A percentile compares a stretch with the other conserved stretches of the same genome.
Evolutionary conservation across 352 stramenopile genomes (phyloP).

Genomic region (Pythium rishiriense): DNA sequence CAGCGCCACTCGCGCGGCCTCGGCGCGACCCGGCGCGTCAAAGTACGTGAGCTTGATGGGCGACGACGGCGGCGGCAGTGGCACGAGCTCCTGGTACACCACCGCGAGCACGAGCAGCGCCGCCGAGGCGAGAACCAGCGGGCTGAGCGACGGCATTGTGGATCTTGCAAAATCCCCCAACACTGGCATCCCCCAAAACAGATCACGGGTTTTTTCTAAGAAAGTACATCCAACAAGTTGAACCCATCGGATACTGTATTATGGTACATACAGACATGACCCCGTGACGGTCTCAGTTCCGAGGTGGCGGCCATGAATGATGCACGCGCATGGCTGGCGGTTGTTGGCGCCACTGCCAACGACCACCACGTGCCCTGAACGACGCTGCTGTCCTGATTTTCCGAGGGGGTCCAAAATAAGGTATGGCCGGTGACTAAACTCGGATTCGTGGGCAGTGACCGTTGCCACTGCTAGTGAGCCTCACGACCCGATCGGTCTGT

Average conservation of each 20-base stretch:
- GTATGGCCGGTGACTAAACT: neutral
- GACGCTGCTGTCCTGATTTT: neutral
- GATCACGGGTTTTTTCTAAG: too few species aligned
- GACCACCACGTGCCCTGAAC: neutral
- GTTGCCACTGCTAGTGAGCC: neutral
- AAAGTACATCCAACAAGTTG: too few species aligned
- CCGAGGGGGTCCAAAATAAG: neutral
- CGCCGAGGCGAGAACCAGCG: neutral
- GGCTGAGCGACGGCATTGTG: slow-evolving; percentile 2
- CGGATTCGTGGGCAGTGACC: neutral
- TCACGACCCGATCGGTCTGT: too few species aligned
- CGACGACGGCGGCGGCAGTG: neutral
- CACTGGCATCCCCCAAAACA: too few species aligned
- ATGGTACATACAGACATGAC: too few species aligned
- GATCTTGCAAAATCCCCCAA: too few species aligned
- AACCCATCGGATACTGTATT: too few species aligned
- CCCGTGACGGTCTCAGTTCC: too few species aligned
- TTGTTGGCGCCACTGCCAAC: too few species aligned
- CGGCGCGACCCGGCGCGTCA: neutral
- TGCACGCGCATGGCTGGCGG: too few species aligned
- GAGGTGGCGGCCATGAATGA: too few species aligned
- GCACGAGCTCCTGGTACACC: slow-evolving; percentile 5
- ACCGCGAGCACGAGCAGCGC: slow-evolving; percentile 5
- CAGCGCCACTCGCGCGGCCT: slow-evolving; percentile 29
- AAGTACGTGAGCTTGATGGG: slow-evolving; percentile 3